phyloP scores from a whole-genome alignment of 768 basidiomycete species.

The Kwoniella dejecticola region DNA sequence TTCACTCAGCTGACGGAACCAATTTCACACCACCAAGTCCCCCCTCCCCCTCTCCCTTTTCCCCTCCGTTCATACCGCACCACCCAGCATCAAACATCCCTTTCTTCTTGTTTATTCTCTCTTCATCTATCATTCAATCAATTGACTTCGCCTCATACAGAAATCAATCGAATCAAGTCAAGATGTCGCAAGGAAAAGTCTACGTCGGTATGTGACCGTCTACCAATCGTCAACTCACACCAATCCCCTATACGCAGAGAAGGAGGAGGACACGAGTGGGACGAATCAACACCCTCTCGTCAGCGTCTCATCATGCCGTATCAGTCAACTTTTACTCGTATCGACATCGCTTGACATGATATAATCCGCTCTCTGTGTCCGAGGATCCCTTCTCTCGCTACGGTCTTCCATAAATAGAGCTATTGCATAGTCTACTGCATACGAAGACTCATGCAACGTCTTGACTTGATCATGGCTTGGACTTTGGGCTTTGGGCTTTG shows the following conservation, averaged over 20 bases:
- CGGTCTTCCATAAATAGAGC: conserved; percentile 10
- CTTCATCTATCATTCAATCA: conserved; percentile 5
- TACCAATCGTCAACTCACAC: not conserved
- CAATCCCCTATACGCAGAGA: not conserved
- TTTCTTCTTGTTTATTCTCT: conserved; percentile 13
- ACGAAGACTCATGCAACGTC: conserved; percentile 1
- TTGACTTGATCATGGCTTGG: conserved; percentile 1
- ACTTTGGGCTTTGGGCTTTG: not conserved
- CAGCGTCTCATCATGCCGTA: not conserved
- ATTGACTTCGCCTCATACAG: not conserved
- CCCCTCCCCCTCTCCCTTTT: not conserved
- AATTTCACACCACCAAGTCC: too few relatives aligned
- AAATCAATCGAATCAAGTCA: conserved; percentile 10
- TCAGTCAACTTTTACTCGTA: not conserved
- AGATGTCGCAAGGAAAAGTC: conserved; percentile 49
- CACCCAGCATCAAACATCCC: conserved; percentile 5
- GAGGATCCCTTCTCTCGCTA: not conserved
- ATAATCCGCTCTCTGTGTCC: not conserved
- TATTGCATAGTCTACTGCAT: not conserved
- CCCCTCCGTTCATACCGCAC: not conserved
- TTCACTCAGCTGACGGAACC: too few relatives aligned
- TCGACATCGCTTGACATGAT: not conserved
- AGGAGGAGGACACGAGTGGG: conserved; percentile 2
- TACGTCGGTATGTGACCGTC: conserved; percentile 53
- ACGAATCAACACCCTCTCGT: conserved; percentile 1